Conservation (phyloP, 2,329 filamentous ascomycete species). For the Venturia carpophila region DNA sequence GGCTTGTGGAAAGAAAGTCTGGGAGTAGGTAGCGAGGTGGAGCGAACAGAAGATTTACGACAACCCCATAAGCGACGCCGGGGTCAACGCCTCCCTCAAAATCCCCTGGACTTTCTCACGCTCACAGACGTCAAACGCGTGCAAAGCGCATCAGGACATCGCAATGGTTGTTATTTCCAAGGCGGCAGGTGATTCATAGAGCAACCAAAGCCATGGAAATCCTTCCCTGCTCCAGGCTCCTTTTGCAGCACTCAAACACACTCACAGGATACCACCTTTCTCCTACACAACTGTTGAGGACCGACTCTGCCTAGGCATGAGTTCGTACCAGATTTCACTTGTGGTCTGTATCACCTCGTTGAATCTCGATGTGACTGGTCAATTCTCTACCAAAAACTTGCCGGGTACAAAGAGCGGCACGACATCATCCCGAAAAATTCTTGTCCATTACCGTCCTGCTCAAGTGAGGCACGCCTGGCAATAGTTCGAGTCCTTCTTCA, state of each 20-base stretch:
- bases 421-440: no score
- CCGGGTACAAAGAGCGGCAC: no score
- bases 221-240: no score
- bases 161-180: background rate
- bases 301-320: no score
- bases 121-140: background rate
- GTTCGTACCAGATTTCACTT: background rate
- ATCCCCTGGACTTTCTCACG: background rate
- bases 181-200: background rate
- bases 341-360: background rate
- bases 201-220: background rate
- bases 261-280: no score
- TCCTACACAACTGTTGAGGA: no score
- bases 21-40: background rate
- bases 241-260: no score
- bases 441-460: no score
- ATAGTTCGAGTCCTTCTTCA: background rate
- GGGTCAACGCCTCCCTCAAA: background rate
- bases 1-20: background rate
- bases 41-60: background rate
- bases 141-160: background rate
- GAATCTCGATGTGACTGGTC: background rate
- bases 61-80: background rate
- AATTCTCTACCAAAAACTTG: background rate
- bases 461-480: background rate